These are phyloP conservation scores for Verticillium longisporum DNA, from an alignment of 2,329 filamentous ascomycete species.

Conservation along the genomic window DNA sequence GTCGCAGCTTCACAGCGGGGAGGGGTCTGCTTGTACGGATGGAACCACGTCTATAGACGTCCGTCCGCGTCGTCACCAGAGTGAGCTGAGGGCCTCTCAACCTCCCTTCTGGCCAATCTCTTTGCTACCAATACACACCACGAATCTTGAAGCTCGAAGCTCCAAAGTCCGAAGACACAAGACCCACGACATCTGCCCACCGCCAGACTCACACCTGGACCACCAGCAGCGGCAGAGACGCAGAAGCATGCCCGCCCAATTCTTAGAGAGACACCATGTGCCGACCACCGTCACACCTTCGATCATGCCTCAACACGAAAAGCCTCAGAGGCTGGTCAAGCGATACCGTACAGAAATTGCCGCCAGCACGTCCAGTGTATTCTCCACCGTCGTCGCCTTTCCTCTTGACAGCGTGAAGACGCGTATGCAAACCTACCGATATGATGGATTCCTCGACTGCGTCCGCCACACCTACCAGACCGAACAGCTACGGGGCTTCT, in stretches of 20 bases:
- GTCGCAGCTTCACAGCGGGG: not conserved
- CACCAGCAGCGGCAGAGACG: not conserved
- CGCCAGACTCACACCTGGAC: not conserved
- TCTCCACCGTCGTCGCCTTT: conserved; percentile 76
- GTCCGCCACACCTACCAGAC: conserved; percentile 67
- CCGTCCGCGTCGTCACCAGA: conserved; percentile 46
- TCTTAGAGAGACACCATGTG: conserved; percentile 35
- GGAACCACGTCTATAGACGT: conserved; percentile 7
- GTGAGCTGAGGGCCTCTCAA: conserved; percentile 39
- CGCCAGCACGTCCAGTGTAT: conserved; percentile 67
- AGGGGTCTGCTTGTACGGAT: conserved; percentile 5
- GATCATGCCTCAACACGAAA: conserved; percentile 31
- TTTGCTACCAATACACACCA: conserved; percentile 18
- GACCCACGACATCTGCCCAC: not conserved
- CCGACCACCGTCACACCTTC: conserved; percentile 29
- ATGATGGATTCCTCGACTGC: conserved; percentile 67
- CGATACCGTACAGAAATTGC: conserved; percentile 75
- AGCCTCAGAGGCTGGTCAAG: conserved; percentile 52
- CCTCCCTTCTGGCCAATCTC: conserved; percentile 44
- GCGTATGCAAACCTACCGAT: conserved; percentile 82
- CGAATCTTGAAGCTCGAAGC: not conserved
- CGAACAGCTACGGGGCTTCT: conserved; percentile 71
- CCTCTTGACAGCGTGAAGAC: conserved; percentile 86
- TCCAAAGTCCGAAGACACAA: not conserved
- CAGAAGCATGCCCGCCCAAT: conserved; percentile 28